A percentile compares a stretch with the other conserved stretches of the same genome.
Conservation (phyloP, 495 filamentous ascomycete genomes). For the Aspergillus kassunensis region DNA sequence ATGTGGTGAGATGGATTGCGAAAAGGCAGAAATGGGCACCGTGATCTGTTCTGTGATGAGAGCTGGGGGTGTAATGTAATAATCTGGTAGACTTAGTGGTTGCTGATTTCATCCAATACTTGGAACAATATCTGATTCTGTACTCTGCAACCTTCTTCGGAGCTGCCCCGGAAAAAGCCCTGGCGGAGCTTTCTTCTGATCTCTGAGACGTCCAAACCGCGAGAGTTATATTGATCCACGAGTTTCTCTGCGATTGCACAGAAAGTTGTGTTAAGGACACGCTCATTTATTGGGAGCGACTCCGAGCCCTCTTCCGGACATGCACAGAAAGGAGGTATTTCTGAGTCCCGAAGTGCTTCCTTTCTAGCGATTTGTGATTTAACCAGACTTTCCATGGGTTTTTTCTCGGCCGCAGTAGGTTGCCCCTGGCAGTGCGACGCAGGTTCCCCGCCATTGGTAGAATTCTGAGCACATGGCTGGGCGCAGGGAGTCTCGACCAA, state of each 20-base stretch:
- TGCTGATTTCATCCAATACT: slow-evolving; percentile 44
- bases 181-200: slow-evolving; percentile 34
- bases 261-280: slow-evolving; percentile 38
- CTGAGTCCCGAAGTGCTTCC: not conserved
- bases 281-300: slow-evolving; percentile 21
- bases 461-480: not conserved
- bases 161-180: slow-evolving; percentile 30
- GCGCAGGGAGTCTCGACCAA: not conserved
- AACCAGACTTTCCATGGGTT: not conserved
- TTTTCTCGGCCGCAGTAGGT: not conserved
- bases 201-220: slow-evolving; percentile 32
- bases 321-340: slow-evolving; percentile 26
- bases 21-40: slow-evolving; percentile 21
- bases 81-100: slow-evolving; percentile 15
- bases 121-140: slow-evolving; percentile 42
- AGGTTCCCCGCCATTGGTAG: not conserved
- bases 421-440: not conserved
- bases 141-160: slow-evolving; percentile 39
- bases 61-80: not conserved
- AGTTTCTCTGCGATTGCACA: slow-evolving; percentile 40
- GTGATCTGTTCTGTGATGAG: not conserved
- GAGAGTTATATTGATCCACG: slow-evolving; percentile 38
- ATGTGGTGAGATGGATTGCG: slow-evolving; percentile 62
- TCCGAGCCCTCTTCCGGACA: slow-evolving; percentile 18
- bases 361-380: not conserved